Base-by-base conservation (phyloP, 2,329 filamentous ascomycete species). In the Verticillium albo-atrum region DNA sequence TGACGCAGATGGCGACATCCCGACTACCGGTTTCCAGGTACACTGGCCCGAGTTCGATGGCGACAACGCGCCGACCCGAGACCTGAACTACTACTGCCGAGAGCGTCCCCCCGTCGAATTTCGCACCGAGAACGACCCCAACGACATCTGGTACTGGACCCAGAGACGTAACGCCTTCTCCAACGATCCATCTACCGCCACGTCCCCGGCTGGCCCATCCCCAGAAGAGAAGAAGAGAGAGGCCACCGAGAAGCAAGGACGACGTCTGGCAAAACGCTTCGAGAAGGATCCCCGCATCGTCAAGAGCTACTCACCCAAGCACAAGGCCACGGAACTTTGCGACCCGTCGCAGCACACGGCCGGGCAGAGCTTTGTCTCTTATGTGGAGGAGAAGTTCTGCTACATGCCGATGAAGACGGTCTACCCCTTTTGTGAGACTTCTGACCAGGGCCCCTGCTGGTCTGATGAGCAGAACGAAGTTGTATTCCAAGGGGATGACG, bases 11-110 rank as follows among this genome's bases (percentile, higher is more conserved):
- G 60, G 63, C 51, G 63, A 68, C 58, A 53, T 63, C 47, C 64
- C 65, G n/a, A 63, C 69, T 35, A 70, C 65, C 2, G 68, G 66
- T 3, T 71, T 72, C 56, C 70, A 72, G 51, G 56, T 71, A 5
- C 69, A 71, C 64, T 72, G 66, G 65, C 68, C 68, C 25, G 66
- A 70, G 50, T 71, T 70, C 58, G 56, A 62, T 6, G 34, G 17
- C 17, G 63, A 58, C 9, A 23, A 63, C n/a, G 32, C 52, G 6
- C 56, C 54, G 26, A 63, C 61, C 37, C 42, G 56, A 10, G 28
- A 50, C 35, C 35, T 64, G 20, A 51, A 68, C 53, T 63, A 64
- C 58, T 61, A 60, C 54, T 67, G 63, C 59, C 30, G 25, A 6
- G 4, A 59, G 56, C 51, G 47, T 2, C 56, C 60, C 27, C 57